phyloP scores from a whole-genome alignment of 2,329 filamentous ascomycete genomes.

The Arthrocladium fulminans region DNA sequence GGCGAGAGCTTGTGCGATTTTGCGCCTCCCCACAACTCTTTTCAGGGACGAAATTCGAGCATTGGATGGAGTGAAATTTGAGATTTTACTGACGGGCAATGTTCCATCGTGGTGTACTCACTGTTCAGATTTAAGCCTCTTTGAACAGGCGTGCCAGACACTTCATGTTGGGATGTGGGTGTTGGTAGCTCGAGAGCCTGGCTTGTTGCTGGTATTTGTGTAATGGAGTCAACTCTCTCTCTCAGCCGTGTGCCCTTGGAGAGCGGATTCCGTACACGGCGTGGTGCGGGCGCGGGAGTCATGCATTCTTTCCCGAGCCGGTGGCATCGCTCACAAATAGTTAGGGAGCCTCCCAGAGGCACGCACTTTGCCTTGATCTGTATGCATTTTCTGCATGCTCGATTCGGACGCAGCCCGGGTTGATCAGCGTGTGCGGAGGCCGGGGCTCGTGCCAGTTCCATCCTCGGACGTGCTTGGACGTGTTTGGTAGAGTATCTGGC shows the following conservation, averaged over 20 bases:
- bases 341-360: slow-evolving; percentile 8
- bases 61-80: too few relatives aligned
- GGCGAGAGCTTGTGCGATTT: too few relatives aligned
- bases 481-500: neutral
- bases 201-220: slow-evolving; percentile 4
- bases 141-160: neutral
- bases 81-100: neutral
- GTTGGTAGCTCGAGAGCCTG: neutral
- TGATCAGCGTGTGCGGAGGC: slow-evolving; percentile 3
- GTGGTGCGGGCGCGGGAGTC: slow-evolving; percentile 13
- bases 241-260: slow-evolving; percentile 10
- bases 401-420: slow-evolving; percentile 12
- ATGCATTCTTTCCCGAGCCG: slow-evolving; percentile 14
- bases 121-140: neutral
- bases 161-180: neutral
- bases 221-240: slow-evolving; percentile 11
- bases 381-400: slow-evolving; percentile 14
- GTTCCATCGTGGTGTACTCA: neutral
- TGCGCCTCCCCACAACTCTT: too few relatives aligned
- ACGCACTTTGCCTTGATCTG: slow-evolving; percentile 18
- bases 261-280: neutral
- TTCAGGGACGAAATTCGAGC: too few relatives aligned
- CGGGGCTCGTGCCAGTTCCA: neutral
- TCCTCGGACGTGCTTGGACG: neutral
- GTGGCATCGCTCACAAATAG: slow-evolving; percentile 15